Evolutionary conservation across 2,329 filamentous ascomycete species (phyloP).

Genomic region (Plectosphaerella cucumerina): DNA sequence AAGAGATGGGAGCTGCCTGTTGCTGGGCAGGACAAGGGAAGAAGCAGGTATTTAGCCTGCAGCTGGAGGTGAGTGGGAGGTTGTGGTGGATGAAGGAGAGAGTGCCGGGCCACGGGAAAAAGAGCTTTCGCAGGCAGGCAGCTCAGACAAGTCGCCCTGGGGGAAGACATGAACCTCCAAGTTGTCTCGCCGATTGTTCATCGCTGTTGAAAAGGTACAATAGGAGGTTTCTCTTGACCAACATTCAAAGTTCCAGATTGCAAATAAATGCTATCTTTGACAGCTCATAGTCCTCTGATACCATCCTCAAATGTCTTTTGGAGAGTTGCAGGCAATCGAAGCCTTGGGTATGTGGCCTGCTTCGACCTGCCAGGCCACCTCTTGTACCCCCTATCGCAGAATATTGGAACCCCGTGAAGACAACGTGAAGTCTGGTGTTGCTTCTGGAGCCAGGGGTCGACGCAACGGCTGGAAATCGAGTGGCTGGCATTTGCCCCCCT

Average conservation of each 20-base stretch:
- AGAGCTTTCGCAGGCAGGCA: neutral
- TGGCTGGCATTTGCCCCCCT: conserved; percentile 18
- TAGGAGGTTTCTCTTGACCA: neutral
- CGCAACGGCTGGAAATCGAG: conserved; percentile 12
- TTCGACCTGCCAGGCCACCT: neutral
- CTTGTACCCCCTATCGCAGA: conserved; percentile 19
- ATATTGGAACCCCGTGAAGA: conserved; percentile 25
- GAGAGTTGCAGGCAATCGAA: too few relatives aligned
- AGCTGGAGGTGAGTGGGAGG: too few relatives aligned
- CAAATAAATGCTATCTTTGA: conserved; percentile 1
- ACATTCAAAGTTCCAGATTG: neutral
- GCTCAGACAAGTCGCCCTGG: neutral
- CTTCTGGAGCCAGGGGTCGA: neutral
- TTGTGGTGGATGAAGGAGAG: neutral
- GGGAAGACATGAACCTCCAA: neutral
- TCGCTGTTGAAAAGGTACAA: neutral
- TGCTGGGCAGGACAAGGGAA: neutral
- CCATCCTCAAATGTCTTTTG: neutral
- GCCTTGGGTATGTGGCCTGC: too few relatives aligned
- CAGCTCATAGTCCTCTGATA: neutral
- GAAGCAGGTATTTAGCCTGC: neutral
- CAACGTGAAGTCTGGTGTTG: conserved; percentile 9
- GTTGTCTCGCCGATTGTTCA: conserved; percentile 2
- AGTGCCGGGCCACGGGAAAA: neutral
- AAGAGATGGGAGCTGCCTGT: neutral